Conservation (phyloP, 176 grass and related monocot species). For the Paspalum notatum region DNA sequence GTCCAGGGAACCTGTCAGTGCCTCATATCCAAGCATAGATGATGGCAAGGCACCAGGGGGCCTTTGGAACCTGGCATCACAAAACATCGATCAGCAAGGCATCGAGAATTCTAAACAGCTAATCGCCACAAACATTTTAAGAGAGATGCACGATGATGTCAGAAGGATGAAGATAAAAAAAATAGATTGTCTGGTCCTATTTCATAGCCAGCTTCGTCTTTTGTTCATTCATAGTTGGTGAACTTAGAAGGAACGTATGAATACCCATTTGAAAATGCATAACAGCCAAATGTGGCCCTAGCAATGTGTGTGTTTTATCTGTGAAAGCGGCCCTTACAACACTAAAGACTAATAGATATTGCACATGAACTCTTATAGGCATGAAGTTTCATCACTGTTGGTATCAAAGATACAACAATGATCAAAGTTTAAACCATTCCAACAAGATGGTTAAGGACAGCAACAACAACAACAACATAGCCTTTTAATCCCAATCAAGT, state of each 20-base stretch:
- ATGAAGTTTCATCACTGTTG: no score
- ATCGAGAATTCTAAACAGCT: background rate
- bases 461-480: no score
- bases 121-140: background rate
- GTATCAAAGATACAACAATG: no score
- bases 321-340: background rate
- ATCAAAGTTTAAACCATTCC: background rate
- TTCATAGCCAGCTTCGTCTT: background rate
- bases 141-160: background rate
- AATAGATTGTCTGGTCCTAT: background rate
- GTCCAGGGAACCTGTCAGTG: slow-evolving; percentile 87
- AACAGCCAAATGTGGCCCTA: background rate
- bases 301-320: background rate
- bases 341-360: background rate
- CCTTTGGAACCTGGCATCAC: slow-evolving; percentile 80
- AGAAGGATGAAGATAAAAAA: background rate
- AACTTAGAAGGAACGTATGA: background rate
- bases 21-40: slow-evolving; percentile 91
- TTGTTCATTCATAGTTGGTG: background rate
- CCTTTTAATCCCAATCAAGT: no score
- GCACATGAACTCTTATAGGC: no score
- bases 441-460: background rate
- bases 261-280: background rate
- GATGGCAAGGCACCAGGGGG: slow-evolving; percentile 82
- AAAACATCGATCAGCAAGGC: background rate